Evolutionary conservation across 441 rosid genomes (phyloP).

Genomic region (Codiaeum variegatum): DNA sequence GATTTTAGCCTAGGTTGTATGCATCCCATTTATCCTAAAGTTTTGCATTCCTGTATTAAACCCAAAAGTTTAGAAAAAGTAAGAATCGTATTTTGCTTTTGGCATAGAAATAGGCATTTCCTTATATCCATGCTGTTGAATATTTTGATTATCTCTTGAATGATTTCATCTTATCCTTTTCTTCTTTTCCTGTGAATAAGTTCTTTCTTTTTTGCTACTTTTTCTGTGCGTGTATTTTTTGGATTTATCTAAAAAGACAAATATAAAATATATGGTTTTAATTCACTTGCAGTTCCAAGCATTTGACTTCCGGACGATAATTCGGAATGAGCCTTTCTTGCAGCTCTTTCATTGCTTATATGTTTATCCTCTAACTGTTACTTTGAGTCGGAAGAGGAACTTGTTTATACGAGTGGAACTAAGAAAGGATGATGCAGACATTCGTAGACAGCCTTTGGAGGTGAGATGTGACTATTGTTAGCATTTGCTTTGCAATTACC

Average conservation of each 20-base stretch:
- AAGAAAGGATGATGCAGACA: constrained; percentile 91
- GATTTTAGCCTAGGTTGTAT: neutral
- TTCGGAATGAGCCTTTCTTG: constrained; percentile 96
- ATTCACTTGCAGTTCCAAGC: constrained; percentile 67
- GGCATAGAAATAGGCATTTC: neutral
- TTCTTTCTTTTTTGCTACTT: neutral
- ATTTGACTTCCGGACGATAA: constrained; percentile 92
- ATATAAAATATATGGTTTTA: neutral
- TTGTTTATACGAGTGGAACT: constrained; percentile 85
- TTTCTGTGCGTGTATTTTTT: neutral
- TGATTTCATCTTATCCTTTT: neutral
- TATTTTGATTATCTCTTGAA: neutral
- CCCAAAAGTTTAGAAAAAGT: neutral
- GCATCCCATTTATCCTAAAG: neutral
- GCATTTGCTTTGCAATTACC: constrained; percentile 17
- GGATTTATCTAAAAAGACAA: neutral
- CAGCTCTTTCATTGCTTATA: constrained; percentile 95
- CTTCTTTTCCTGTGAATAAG: neutral
- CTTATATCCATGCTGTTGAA: neutral
- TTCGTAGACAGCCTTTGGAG: constrained; percentile 92
- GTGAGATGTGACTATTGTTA: constrained; percentile 36
- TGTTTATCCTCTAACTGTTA: constrained; percentile 82
- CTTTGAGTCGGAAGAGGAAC: constrained; percentile 93
- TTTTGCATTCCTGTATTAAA: too few species aligned
- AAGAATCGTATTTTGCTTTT: neutral